A percentile compares a stretch with the other conserved stretches of the same genome.
These are phyloP conservation scores for Agroathelia rolfsii DNA, from an alignment of 1,284 basidiomycete species.

Conservation along the genomic window DNA sequence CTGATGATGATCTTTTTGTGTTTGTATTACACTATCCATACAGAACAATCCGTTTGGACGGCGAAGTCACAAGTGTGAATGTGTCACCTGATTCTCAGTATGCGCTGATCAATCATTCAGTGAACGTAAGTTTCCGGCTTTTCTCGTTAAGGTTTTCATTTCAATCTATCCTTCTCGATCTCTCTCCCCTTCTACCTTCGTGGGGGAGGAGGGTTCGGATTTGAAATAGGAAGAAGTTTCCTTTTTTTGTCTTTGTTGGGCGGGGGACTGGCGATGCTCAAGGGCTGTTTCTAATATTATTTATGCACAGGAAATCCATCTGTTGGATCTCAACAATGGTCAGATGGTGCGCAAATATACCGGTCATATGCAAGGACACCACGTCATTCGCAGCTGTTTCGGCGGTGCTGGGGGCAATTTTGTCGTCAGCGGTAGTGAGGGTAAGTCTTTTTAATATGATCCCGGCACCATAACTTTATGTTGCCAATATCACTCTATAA, in stretches of 20 bases:
- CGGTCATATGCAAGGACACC: conserved; percentile 72
- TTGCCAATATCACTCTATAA: background rate
- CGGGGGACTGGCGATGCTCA: no score
- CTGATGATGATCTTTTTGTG: conserved; percentile 10
- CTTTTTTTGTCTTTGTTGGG: no score
- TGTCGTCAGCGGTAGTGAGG: conserved; percentile 91
- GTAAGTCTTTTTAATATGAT: conserved; percentile 31
- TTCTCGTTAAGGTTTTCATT: conserved; percentile 9
- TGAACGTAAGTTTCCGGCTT: conserved; percentile 64
- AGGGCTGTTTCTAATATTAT: conserved; percentile 10
- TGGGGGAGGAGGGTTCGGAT: no score
- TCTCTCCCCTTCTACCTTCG: no score
- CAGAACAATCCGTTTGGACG: conserved; percentile 60
- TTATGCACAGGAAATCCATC: conserved; percentile 67
- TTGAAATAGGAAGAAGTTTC: no score
- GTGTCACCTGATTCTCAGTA: conserved; percentile 82
- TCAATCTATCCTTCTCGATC: conserved; percentile 4
- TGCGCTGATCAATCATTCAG: conserved; percentile 80
- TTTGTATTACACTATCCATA: conserved; percentile 11
- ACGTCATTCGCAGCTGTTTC: conserved; percentile 89
- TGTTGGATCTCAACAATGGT: conserved; percentile 72
- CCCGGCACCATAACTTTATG: no score
- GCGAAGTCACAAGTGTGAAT: conserved; percentile 82
- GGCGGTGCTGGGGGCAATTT: conserved; percentile 89
- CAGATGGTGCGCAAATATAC: conserved; percentile 71